Evolutionary conservation across 1,284 basidiomycete species (phyloP).

Genomic region (Irpex rosettiformis): DNA sequence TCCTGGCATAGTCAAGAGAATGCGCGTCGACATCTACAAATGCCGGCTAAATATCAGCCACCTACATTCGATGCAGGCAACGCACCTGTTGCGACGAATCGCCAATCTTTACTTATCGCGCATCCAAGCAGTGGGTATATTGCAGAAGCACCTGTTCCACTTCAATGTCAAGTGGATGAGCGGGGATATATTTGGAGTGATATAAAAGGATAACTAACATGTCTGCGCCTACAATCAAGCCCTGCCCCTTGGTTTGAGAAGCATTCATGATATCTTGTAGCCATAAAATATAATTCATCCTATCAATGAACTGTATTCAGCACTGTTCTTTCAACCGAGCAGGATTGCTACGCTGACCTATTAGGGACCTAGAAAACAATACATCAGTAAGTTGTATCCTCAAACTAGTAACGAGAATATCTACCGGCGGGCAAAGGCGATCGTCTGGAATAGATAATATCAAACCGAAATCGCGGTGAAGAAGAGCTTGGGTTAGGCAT

Average conservation of each 20-base stretch:
- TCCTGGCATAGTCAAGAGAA: conserved; percentile 52
- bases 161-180: conserved; percentile 32
- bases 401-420: not conserved
- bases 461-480: conserved; percentile 73
- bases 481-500: conserved; percentile 71
- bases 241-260: conserved; percentile 8
- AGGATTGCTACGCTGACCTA: conserved; percentile 36
- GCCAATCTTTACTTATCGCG: conserved; percentile 49
- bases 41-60: not conserved
- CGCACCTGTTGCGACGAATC: conserved; percentile 71
- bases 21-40: conserved; percentile 61
- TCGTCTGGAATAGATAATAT: conserved; percentile 60
- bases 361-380: conserved; percentile 56
- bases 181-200: not conserved
- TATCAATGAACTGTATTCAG: conserved; percentile 23
- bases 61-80: not conserved
- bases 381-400: conserved; percentile 3
- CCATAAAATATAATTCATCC: conserved; percentile 77
- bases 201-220: conserved; percentile 37
- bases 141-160: conserved; percentile 88
- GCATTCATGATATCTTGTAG: conserved; percentile 57
- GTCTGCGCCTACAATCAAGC: conserved; percentile 42
- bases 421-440: conserved; percentile 83
- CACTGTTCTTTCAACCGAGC: not conserved
- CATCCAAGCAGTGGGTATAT: conserved; percentile 86